Percentiles rank a stretch among this genome's conserved stretches.
These are phyloP conservation scores for Vanilla planifolia DNA, from an alignment of 106 monocot genomes.

Conservation along the genomic window DNA sequence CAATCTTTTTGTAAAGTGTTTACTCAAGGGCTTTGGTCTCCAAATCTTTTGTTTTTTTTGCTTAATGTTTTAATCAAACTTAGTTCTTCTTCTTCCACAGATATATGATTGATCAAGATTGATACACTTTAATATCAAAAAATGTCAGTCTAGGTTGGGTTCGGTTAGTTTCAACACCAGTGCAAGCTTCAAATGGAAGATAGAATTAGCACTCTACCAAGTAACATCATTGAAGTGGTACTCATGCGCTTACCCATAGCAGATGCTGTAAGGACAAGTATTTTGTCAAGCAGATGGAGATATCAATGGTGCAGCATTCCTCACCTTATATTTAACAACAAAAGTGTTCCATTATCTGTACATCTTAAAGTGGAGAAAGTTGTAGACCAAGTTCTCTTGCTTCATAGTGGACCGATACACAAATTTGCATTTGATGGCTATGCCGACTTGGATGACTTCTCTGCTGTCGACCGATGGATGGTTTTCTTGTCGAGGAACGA, in stretches of 20 bases:
- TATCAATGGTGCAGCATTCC: slow-evolving; percentile 14
- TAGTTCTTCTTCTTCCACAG: no score
- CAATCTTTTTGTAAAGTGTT: no score
- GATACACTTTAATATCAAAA: no score
- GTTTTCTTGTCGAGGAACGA: slow-evolving; percentile 11
- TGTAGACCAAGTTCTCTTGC: slow-evolving; percentile 17
- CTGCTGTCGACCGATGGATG: slow-evolving; percentile 8
- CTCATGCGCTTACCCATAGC: slow-evolving; percentile 10
- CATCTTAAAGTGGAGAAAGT: background rate
- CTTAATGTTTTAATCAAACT: no score
- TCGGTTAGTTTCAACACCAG: background rate
- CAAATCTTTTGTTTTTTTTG: no score
- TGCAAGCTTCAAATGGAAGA: slow-evolving; percentile 9
- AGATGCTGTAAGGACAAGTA: slow-evolving; percentile 9
- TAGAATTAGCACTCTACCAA: slow-evolving; percentile 16
- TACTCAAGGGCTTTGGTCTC: no score
- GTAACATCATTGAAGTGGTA: slow-evolving; percentile 9
- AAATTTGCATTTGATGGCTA: slow-evolving; percentile 14
- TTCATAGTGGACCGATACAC: slow-evolving; percentile 12
- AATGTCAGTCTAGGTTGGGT: background rate
- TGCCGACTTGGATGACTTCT: background rate
- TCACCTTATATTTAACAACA: slow-evolving; percentile 10
- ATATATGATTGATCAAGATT: no score
- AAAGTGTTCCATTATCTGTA: background rate
- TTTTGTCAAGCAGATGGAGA: slow-evolving; percentile 19